Percentiles rank a stretch among this genome's conserved stretches.
phyloP scores from a whole-genome alignment of 1,284 basidiomycete species.

The Sporisorium graminicola region DNA sequence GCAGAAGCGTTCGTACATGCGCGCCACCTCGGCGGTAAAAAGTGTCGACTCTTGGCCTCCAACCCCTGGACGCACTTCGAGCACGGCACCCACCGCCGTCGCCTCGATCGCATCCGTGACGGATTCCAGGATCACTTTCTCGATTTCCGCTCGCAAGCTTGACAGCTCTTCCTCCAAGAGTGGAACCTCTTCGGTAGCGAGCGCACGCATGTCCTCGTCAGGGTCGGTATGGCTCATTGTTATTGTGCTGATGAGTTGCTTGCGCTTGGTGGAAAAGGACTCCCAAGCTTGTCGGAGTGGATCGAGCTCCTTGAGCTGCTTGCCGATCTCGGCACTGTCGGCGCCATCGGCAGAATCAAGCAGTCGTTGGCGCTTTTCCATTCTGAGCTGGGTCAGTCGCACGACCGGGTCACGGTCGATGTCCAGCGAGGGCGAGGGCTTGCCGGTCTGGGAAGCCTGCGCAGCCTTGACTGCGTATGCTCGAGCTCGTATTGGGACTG shows the following conservation, averaged over 20 bases:
- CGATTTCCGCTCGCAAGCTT: conserved; percentile 75
- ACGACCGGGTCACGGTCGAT: conserved; percentile 43
- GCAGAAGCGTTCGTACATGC: conserved; percentile 82
- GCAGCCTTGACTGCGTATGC: conserved; percentile 14
- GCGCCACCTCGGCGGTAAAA: conserved; percentile 82
- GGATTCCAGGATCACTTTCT: conserved; percentile 78
- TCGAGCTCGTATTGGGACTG: neutral
- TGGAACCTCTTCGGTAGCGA: conserved; percentile 81
- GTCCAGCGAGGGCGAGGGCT: conserved; percentile 12
- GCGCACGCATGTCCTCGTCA: conserved; percentile 80
- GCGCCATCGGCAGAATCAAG: conserved; percentile 13
- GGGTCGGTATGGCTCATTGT: conserved; percentile 45
- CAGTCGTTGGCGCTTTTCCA: conserved; percentile 43
- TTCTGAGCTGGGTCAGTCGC: conserved; percentile 37
- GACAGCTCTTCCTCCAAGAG: conserved; percentile 74
- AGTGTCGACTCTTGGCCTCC: conserved; percentile 90
- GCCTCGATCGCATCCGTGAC: conserved; percentile 74
- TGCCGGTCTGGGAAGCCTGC: neutral
- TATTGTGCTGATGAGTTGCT: conserved; percentile 70
- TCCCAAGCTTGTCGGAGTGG: conserved; percentile 74
- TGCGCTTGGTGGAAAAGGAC: conserved; percentile 72
- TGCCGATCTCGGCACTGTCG: conserved; percentile 32
- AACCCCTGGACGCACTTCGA: conserved; percentile 92
- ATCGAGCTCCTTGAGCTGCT: conserved; percentile 73
- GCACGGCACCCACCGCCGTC: conserved; percentile 78